Conservation (phyloP, 306 rosid species). For the Astragalus glycyphyllos region DNA sequence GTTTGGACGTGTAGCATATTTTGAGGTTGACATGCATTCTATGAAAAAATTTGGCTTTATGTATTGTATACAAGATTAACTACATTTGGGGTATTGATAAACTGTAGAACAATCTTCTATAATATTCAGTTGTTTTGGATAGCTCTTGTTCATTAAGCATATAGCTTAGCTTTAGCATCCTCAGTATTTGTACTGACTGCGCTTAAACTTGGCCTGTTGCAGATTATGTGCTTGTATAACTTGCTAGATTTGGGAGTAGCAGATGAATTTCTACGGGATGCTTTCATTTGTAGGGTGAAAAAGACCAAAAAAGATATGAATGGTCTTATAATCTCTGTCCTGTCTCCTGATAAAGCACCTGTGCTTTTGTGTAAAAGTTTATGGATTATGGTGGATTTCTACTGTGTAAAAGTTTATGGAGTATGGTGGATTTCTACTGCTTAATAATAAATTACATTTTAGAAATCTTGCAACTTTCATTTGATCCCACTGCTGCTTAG, state of each 20-base stretch:
- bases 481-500: conserved; percentile 32
- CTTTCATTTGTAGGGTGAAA: conserved; percentile 38
- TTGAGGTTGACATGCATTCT: background rate
- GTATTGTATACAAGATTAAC: too few relatives aligned
- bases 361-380: conserved; percentile 35
- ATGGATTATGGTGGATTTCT: conserved; percentile 41
- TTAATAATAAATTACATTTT: conserved; percentile 32
- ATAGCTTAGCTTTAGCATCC: background rate
- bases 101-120: conserved; percentile 4
- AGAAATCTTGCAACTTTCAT: conserved; percentile 25
- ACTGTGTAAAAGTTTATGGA: conserved; percentile 38
- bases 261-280: conserved; percentile 36
- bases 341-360: conserved; percentile 39
- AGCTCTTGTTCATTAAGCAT: conserved; percentile 2
- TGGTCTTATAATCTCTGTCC: conserved; percentile 39
- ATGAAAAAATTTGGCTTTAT: too few relatives aligned
- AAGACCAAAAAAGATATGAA: conserved; percentile 25
- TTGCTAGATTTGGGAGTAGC: conserved; percentile 42
- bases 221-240: conserved; percentile 48
- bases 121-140: conserved; percentile 3
- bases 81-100: background rate
- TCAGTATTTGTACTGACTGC: conserved; percentile 28
- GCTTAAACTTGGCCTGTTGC: conserved; percentile 41
- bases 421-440: conserved; percentile 37
- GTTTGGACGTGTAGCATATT: conserved; percentile 4